These are phyloP conservation scores for Porodaedalea pini DNA, from an alignment of 1,284 basidiomycete species.

Conservation along the genomic window DNA sequence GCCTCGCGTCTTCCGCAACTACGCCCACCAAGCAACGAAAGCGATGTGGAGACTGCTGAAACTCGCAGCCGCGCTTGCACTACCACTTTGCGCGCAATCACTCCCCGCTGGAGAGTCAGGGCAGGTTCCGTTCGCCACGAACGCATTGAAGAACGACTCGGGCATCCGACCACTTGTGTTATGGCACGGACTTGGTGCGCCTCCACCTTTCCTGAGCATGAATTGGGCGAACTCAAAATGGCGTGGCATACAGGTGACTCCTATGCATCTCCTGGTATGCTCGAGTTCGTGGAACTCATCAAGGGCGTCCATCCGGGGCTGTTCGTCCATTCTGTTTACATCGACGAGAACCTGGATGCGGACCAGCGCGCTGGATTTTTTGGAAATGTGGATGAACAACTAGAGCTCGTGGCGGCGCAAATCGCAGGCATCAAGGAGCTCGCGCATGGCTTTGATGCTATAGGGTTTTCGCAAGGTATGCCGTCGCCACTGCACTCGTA, in stretches of 20 bases:
- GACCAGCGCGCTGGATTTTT: constrained; percentile 83
- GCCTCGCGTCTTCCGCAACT: no score
- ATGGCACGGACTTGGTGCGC: constrained; percentile 88
- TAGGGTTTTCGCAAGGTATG: constrained; percentile 90
- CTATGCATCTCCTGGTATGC: constrained; percentile 63
- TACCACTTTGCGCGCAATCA: not conserved
- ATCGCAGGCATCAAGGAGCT: constrained; percentile 70
- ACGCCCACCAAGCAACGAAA: not conserved
- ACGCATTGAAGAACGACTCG: not conserved
- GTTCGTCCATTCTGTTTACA: constrained; percentile 79
- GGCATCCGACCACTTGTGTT: constrained; percentile 72
- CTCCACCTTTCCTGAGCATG: constrained; percentile 32
- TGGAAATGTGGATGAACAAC: constrained; percentile 75
- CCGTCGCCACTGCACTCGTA: not conserved
- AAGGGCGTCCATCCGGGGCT: constrained; percentile 77
- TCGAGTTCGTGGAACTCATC: constrained; percentile 64
- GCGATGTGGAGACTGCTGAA: not conserved
- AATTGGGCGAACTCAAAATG: constrained; percentile 24
- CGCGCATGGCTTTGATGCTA: constrained; percentile 77
- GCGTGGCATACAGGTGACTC: constrained; percentile 45
- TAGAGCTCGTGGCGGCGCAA: constrained; percentile 65
- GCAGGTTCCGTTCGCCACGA: not conserved
- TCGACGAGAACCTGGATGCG: constrained; percentile 61
- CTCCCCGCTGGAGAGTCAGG: not conserved
- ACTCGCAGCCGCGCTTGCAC: not conserved